Percentiles rank a stretch among this genome's conserved stretches.
phyloP scores from a whole-genome alignment of 2,329 filamentous ascomycete species.

The Trichoderma sp. region DNA sequence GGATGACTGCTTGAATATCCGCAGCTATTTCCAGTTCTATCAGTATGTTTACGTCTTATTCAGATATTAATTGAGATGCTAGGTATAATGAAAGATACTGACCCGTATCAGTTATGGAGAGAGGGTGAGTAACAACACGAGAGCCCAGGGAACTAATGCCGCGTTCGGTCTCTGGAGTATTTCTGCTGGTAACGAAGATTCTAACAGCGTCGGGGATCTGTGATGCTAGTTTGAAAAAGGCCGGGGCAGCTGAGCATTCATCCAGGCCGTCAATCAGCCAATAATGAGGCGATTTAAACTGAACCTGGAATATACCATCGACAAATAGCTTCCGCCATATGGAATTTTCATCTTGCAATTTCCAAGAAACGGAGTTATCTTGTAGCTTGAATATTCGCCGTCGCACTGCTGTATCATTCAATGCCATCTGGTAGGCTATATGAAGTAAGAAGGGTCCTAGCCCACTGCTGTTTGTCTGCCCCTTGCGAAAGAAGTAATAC shows the following conservation, averaged over 20 bases:
- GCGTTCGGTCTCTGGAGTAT: neutral
- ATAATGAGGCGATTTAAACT: neutral
- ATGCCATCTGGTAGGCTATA: conserved; percentile 8
- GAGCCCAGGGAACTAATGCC: neutral
- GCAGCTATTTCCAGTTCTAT: neutral
- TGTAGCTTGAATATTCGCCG: neutral
- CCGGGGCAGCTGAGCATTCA: neutral
- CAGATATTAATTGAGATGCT: too few species aligned
- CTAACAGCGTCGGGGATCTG: neutral
- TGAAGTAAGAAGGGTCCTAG: neutral
- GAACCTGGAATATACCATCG: neutral
- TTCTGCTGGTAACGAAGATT: neutral
- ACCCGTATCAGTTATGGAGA: neutral
- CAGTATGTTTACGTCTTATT: neutral
- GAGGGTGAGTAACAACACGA: neutral
- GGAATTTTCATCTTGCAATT: neutral
- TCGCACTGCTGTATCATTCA: neutral
- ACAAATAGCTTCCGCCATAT: conserved; percentile 15
- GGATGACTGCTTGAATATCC: conserved; percentile 2
- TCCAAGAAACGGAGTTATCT: neutral
- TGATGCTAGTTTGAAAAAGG: neutral
- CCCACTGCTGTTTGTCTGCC: neutral
- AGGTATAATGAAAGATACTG: neutral
- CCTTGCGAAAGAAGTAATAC: conserved; percentile 4
- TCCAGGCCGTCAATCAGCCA: conserved; percentile 17